These are phyloP conservation scores for Leptographium wingfieldii DNA, from an alignment of 2,329 filamentous ascomycete species.

Conservation along the genomic window DNA sequence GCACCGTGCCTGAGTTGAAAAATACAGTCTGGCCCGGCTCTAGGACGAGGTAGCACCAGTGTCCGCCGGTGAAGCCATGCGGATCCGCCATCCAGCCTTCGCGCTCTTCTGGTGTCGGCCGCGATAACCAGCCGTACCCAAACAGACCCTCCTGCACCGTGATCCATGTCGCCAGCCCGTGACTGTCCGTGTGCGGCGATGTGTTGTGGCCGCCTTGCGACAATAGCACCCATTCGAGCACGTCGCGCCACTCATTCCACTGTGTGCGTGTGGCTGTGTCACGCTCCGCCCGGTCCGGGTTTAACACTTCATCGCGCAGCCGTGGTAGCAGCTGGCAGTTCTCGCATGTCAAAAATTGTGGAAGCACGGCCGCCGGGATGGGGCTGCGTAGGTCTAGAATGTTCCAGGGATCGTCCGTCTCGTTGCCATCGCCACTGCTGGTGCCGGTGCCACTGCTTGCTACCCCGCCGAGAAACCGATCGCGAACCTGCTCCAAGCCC, in stretches of 20 bases:
- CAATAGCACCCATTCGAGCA: conserved; percentile 20
- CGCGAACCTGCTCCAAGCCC: conserved; percentile 12
- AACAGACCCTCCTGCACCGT: conserved; percentile 20
- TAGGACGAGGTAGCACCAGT: conserved; percentile 21
- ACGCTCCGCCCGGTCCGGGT: conserved; percentile 21
- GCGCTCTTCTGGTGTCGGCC: conserved; percentile 15
- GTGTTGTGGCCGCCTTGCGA: conserved; percentile 22
- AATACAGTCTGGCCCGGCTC: conserved; percentile 22
- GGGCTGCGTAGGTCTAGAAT: conserved; percentile 18
- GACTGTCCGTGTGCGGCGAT: conserved; percentile 21
- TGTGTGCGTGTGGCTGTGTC: conserved; percentile 15
- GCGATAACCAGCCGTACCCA: conserved; percentile 21
- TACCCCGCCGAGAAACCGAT: conserved; percentile 12
- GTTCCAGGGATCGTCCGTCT: conserved; percentile 17
- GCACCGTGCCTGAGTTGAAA: conserved; percentile 22
- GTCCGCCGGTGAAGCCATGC: conserved; percentile 15
- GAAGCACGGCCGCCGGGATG: conserved; percentile 15
- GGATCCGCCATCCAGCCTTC: conserved; percentile 16
- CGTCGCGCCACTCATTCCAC: conserved; percentile 21
- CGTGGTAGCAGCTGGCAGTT: conserved; percentile 19
- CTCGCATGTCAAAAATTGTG: conserved; percentile 16
- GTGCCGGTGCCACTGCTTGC: not conserved
- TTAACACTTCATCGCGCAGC: conserved; percentile 22
- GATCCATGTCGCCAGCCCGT: conserved; percentile 23
- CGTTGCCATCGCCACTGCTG: not conserved